Evolutionary conservation across 2,329 filamentous ascomycete species (phyloP), one percentile per base, ranked within the genome.

Genomic region (Sporothrix schenckii): DNA sequence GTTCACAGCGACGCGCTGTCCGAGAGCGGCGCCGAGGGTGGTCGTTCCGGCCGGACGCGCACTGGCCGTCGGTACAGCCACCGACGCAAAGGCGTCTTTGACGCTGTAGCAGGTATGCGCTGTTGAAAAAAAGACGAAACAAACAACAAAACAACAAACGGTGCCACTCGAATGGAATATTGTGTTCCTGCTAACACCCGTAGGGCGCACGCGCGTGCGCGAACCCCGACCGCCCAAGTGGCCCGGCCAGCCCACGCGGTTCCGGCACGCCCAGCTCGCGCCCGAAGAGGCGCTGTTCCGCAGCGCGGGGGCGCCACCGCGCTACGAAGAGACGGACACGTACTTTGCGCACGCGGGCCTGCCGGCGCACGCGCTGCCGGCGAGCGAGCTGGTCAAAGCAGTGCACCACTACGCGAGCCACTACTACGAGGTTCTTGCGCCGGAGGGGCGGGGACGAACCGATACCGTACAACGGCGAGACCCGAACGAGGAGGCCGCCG

Each of bases 271-370:
- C 6, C 77, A 76, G 10, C 79, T 91, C 5, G 83, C 89, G 1
- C 90, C 91, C 2, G 91, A 93, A 69, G 88, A 92, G 71, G 87
- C 90, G 0, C 84, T 94, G 4, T 93, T 92, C 78, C 87, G 87
- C 39, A 85, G 86, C 61, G 83, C 83, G 73, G 81, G 86, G 71
- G 91, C 91, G 1, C 91, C 91, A 2, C 80, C 83, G 24, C 87
- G 91, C 68, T 92, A 88, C 76, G 86, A 86, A 69, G 91, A 93
- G 79, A 84, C 88, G 71, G 91, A 93, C 78, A 83, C 90, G 72
- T 94, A 93, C 80, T 87, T 86, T 75, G 86, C 89, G 4, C 85
- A 90, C 77, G 86, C 88, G 69, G 79, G 87, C n/a, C 80, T 87
- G 16, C 81, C 81, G 2, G 14, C 27, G 0, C 47, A 41, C 7